A percentile compares a stretch with the other conserved stretches of the same genome.
Evolutionary conservation across 2,329 filamentous ascomycete genomes (phyloP).

Genomic region (Ophiocordyceps robertsii): DNA sequence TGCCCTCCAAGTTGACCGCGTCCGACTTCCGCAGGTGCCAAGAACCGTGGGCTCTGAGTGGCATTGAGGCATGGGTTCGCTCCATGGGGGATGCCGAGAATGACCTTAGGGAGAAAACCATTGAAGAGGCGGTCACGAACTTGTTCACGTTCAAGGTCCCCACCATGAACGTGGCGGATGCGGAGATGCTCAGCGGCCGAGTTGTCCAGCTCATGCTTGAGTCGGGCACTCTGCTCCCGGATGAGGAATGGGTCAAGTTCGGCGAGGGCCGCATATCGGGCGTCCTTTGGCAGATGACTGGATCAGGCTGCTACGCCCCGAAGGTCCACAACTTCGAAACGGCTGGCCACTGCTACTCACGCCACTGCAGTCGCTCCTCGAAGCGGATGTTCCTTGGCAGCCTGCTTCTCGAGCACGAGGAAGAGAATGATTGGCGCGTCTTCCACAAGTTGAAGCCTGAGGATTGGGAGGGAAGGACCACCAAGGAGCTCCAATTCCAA

Average conservation of each 20-base stretch:
- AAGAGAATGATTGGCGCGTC: slow-evolving; percentile 73
- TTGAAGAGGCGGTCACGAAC: slow-evolving; percentile 76
- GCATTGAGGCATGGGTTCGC: slow-evolving; percentile 76
- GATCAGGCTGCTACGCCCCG: slow-evolving; percentile 79
- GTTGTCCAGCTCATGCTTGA: slow-evolving; percentile 72
- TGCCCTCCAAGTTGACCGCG: slow-evolving; percentile 68
- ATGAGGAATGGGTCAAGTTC: slow-evolving; percentile 98
- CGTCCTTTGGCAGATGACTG: slow-evolving; percentile 86
- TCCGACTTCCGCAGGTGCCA: slow-evolving; percentile 72
- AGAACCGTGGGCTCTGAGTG: slow-evolving; percentile 87
- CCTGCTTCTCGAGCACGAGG: slow-evolving; percentile 54
- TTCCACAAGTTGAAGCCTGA: slow-evolving; percentile 79
- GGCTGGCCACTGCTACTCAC: slow-evolving; percentile 74
- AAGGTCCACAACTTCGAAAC: slow-evolving; percentile 62
- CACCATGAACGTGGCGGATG: slow-evolving; percentile 96
- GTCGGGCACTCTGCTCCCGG: slow-evolving; percentile 63
- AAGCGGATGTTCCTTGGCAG: slow-evolving; percentile 86
- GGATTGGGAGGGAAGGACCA: slow-evolving; percentile 54
- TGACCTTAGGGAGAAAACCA: slow-evolving; percentile 70
- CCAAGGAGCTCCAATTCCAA: slow-evolving; percentile 84
- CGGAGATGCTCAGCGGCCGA: slow-evolving; percentile 67
- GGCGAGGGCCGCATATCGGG: slow-evolving; percentile 69
- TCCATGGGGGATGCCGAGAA: slow-evolving; percentile 83
- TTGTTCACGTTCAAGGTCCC: slow-evolving; percentile 92
- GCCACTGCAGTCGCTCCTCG: slow-evolving; percentile 84